Evolutionary conservation across 176 grass and related monocot genomes (phyloP).

Genomic region (Eleusine coracana): DNA sequence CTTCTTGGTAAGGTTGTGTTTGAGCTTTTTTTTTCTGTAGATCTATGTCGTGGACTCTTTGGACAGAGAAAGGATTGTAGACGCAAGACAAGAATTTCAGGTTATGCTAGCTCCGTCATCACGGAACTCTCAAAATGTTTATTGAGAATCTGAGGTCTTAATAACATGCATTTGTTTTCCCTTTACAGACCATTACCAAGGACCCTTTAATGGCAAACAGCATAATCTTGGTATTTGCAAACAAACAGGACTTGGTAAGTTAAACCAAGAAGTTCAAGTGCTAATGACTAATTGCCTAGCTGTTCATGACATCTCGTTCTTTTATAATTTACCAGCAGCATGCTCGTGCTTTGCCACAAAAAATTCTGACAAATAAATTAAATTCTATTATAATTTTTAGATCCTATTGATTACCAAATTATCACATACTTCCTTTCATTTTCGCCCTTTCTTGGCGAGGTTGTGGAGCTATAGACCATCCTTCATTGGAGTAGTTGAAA

Average conservation of each 20-base stretch:
- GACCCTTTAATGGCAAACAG: slow-evolving; percentile 93
- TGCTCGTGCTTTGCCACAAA: too few relatives aligned
- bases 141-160: not conserved
- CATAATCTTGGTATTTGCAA: slow-evolving; percentile 87
- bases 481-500: not conserved
- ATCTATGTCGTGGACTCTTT: slow-evolving; percentile 96
- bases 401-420: not conserved
- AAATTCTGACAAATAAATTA: too few relatives aligned
- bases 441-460: not conserved
- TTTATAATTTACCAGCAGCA: not conserved
- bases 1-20: slow-evolving; percentile 35
- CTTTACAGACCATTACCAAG: slow-evolving; percentile 72
- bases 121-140: not conserved
- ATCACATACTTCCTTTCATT: not conserved
- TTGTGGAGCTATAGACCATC: not conserved
- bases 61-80: slow-evolving; percentile 90
- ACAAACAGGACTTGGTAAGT: slow-evolving; percentile 95
- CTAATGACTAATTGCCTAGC: not conserved
- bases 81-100: slow-evolving; percentile 89
- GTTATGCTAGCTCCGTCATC: slow-evolving; percentile 33
- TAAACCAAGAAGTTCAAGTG: slow-evolving; percentile 19
- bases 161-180: slow-evolving; percentile 14
- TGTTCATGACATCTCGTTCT: not conserved
- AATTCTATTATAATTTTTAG: too few relatives aligned
- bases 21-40: slow-evolving; percentile 54